phyloP scores from a whole-genome alignment of 2,329 filamentous ascomycete species.

The Epichloe aotearoae region DNA sequence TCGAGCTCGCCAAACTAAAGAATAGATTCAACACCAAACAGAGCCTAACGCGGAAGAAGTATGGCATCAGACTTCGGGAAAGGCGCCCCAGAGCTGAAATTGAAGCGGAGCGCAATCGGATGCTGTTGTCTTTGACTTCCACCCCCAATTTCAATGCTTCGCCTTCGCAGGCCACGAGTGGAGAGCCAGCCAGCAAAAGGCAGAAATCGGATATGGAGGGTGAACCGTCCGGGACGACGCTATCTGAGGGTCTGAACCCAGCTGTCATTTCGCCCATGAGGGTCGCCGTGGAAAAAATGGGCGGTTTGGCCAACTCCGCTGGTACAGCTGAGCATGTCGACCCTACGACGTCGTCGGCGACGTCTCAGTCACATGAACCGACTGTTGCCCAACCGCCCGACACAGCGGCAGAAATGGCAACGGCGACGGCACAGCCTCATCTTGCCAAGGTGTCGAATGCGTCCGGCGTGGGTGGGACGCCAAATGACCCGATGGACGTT shows the following conservation, averaged over 20 bases:
- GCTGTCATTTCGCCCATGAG: conserved; percentile 8
- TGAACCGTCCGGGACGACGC: not conserved
- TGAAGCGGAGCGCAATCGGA: conserved; percentile 27
- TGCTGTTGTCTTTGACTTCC: conserved; percentile 9
- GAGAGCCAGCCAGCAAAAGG: conserved; percentile 11
- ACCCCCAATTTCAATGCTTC: not conserved
- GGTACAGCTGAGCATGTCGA: conserved; percentile 24
- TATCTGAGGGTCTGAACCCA: not conserved
- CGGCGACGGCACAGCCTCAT: conserved; percentile 8
- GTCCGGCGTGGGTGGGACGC: conserved; percentile 7
- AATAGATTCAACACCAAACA: conserved; percentile 44
- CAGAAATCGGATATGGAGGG: conserved; percentile 9
- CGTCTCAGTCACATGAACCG: conserved; percentile 7
- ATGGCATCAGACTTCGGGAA: conserved; percentile 39
- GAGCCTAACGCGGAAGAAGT: conserved; percentile 43
- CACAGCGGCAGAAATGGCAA: no score
- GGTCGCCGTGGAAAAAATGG: conserved; percentile 20
- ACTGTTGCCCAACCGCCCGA: conserved; percentile 3
- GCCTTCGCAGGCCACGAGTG: not conserved
- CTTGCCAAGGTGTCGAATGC: not conserved
- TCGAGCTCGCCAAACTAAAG: conserved; percentile 28
- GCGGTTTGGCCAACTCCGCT: conserved; percentile 21
- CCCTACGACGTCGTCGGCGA: conserved; percentile 17
- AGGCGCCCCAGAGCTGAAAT: conserved; percentile 34
- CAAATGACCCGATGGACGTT: conserved; percentile 14